Percentiles rank a stretch among this genome's conserved stretches.
These are phyloP conservation scores for Lanzia echinophila DNA, from an alignment of 2,329 filamentous ascomycete genomes.

Conservation along the genomic window DNA sequence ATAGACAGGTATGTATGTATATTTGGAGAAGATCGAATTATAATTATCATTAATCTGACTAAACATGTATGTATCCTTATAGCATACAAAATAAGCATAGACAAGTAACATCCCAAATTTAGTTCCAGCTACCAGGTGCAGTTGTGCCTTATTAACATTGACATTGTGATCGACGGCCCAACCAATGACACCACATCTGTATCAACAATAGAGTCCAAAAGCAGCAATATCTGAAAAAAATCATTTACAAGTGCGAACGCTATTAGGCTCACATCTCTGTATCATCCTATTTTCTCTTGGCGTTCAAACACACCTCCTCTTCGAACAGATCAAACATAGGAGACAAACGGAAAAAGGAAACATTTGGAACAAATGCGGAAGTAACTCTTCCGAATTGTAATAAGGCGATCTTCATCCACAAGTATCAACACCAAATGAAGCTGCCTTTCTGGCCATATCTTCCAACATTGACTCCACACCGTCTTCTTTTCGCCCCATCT, in stretches of 20 bases:
- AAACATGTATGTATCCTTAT: background rate
- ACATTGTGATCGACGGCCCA: too few species aligned
- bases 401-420: too few species aligned
- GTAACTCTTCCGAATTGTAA: too few species aligned
- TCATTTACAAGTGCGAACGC: background rate
- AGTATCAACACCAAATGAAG: too few species aligned
- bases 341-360: too few species aligned
- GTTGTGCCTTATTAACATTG: background rate
- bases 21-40: background rate
- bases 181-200: background rate
- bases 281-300: too few species aligned
- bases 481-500: background rate
- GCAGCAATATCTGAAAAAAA: background rate
- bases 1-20: background rate
- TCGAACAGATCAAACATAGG: too few species aligned
- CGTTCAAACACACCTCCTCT: too few species aligned
- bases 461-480: too few species aligned
- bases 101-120: background rate
- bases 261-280: too few species aligned
- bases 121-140: background rate
- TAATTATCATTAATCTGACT: conserved; percentile 10
- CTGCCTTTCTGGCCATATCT: too few species aligned
- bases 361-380: too few species aligned
- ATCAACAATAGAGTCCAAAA: background rate
- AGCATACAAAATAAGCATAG: background rate